Evolutionary conservation across 306 rosid genomes (phyloP).

Genomic region (Rosa persica): DNA sequence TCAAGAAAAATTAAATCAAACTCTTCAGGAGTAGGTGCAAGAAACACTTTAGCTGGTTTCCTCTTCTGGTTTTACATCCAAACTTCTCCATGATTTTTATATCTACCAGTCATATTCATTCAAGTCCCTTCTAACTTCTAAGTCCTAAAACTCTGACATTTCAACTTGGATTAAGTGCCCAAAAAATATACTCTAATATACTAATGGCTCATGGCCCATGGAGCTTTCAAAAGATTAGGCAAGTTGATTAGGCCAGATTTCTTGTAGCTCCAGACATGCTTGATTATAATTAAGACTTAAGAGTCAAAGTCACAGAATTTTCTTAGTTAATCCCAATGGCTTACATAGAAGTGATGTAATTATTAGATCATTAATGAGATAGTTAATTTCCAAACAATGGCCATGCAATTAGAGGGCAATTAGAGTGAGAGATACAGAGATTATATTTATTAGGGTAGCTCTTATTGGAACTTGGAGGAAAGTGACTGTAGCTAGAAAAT

Average conservation of each 20-base stretch:
- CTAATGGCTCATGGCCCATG: neutral
- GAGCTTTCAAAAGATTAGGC: constrained; percentile 17
- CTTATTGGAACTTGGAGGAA: constrained; percentile 59
- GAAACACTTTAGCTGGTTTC: constrained; percentile 54
- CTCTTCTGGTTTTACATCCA: constrained; percentile 44
- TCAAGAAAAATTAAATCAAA: constrained; percentile 43
- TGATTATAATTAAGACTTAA: constrained; percentile 31
- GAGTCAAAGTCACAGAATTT: constrained; percentile 34
- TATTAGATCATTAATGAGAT: constrained; percentile 28
- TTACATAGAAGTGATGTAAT: constrained; percentile 56
- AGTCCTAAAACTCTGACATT: constrained; percentile 18
- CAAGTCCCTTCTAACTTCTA: constrained; percentile 2
- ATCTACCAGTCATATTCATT: constrained; percentile 35
- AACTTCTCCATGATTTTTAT: constrained; percentile 22
- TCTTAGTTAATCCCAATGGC: constrained; percentile 51
- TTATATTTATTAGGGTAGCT: constrained; percentile 30
- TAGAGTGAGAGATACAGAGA: constrained; percentile 15
- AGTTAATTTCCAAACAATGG: neutral
- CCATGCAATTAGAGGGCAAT: constrained; percentile 9
- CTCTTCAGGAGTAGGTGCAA: constrained; percentile 49
- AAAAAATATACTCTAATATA: neutral
- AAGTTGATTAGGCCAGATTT: constrained; percentile 34
- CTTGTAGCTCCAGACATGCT: constrained; percentile 46
- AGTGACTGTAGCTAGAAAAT: constrained; percentile 62
- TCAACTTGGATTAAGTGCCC: constrained; percentile 16